Evolutionary conservation across 1,139 yeast species (phyloP), one percentile per base, ranked within the genome.

Genomic region (Scheffersomyces cryptocercus): DNA sequence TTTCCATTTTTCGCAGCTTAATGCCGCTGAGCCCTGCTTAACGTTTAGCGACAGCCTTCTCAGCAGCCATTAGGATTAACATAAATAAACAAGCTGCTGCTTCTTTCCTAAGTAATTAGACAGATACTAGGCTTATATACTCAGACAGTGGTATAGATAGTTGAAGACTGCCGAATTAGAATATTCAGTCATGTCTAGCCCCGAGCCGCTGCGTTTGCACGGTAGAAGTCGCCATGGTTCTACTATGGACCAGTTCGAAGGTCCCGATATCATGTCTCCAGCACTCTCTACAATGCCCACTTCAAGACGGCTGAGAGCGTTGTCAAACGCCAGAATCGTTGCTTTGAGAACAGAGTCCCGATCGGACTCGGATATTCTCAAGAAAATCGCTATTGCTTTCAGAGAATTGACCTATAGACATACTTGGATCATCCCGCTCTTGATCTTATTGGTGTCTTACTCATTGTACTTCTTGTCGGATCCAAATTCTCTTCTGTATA

Each of bases 361-460:
- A 11, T 59, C 70, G 11, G 82, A 73, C 48, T 47, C 56, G 4
- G 82, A 75, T n/a, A 64, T 79, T 15, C 54, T 73, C 37, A 62
- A 63, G 20, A 84, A 84, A 55, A 61, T 84, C 37, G 70, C 78
- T 68, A 60, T 81, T 13, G 77, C 81, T 0, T 79, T 77, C 51
- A 74, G 77, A 35, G 93, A 88, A 55, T 67, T 86, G 53, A 64
- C 79, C 44, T 82, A 79, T 58, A 75, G 89, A 49, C 86, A 88
- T 58, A 81, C 95, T 9, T 91, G 97, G 97, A 62, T 88, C 36
- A 68, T 79, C 13, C 96, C 97, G 1, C 62, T 84, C 40, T 34
- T 85, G 3, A 64, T 81, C 8, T 56, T 84, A 47, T 35, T 62
- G 0, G 41, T 61, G 1, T 62, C 77, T 3, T 67, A 70, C 42